phyloP scores from a whole-genome alignment of 2,329 filamentous ascomycete species.

The Talaromyces pinophilus region DNA sequence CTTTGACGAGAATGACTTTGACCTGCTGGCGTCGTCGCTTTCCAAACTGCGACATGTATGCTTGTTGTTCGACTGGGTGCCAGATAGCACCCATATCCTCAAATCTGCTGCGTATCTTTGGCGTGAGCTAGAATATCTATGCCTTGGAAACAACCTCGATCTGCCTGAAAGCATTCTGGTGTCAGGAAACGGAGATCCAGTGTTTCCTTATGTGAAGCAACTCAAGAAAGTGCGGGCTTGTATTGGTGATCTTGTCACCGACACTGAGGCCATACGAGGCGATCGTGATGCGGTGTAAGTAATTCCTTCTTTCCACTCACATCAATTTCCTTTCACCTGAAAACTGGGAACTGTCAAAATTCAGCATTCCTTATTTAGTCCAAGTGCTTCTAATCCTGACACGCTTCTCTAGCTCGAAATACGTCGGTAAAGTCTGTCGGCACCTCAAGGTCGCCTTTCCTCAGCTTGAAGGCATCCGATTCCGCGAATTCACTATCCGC shows the following conservation, averaged over 20 bases:
- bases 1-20: conserved; percentile 16
- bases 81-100: conserved; percentile 6
- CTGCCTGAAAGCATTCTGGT: conserved; percentile 2
- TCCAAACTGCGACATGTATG: conserved; percentile 7
- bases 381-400: background rate
- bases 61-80: conserved; percentile 16
- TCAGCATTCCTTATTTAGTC: too few species aligned
- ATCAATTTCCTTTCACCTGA: background rate
- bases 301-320: background rate
- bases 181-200: background rate
- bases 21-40: conserved; percentile 11
- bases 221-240: background rate
- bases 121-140: conserved; percentile 9
- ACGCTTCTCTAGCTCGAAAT: background rate
- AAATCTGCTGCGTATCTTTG: conserved; percentile 12
- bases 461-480: background rate
- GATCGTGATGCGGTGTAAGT: background rate
- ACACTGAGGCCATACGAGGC: background rate
- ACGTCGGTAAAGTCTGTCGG: background rate
- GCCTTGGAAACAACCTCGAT: conserved; percentile 14
- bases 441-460: background rate
- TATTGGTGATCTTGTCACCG: conserved; percentile 1
- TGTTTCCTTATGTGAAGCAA: conserved; percentile 7
- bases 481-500: background rate
- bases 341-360: background rate